These are phyloP conservation scores for Cenococcum geophilum DNA, from an alignment of 495 filamentous ascomycete genomes.

Conservation along the genomic window DNA sequence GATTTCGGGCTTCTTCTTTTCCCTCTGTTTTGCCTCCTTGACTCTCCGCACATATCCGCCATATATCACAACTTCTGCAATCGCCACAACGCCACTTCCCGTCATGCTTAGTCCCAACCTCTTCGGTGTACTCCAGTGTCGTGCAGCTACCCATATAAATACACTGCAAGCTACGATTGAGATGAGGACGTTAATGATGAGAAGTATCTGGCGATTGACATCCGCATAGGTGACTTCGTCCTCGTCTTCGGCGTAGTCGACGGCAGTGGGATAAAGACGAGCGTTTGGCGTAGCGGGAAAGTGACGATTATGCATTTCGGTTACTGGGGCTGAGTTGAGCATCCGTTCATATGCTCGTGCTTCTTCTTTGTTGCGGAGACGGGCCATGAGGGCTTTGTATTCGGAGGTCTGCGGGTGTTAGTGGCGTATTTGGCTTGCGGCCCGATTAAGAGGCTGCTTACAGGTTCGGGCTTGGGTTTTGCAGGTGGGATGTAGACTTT, in stretches of 20 bases:
- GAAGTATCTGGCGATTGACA: conserved; percentile 65
- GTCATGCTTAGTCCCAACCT: conserved; percentile 64
- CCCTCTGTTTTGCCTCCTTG: conserved; percentile 60
- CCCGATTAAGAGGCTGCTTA: no score
- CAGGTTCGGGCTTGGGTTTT: no score
- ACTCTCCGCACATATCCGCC: conserved; percentile 76
- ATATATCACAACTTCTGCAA: conserved; percentile 86
- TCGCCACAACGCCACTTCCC: conserved; percentile 63
- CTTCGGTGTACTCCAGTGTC: conserved; percentile 62
- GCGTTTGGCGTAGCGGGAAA: conserved; percentile 46
- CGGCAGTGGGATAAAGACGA: conserved; percentile 35
- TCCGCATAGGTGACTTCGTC: conserved; percentile 48
- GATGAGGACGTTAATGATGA: conserved; percentile 68
- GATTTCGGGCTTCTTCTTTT: conserved; percentile 52
- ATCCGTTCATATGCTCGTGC: conserved; percentile 71
- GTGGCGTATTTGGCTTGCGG: no score
- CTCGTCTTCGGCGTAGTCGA: conserved; percentile 25
- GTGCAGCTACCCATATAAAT: conserved; percentile 66
- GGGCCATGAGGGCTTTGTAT: conserved; percentile 84
- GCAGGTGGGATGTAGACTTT: conserved; percentile 60
- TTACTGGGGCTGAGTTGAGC: conserved; percentile 50
- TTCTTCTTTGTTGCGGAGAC: conserved; percentile 75
- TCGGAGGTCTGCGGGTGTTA: conserved; percentile 56
- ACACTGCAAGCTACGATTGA: conserved; percentile 64
- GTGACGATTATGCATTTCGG: conserved; percentile 53